Evolutionary conservation across 177 flowering plant genomes (phyloP).

Genomic region (Vitis hybrid): DNA sequence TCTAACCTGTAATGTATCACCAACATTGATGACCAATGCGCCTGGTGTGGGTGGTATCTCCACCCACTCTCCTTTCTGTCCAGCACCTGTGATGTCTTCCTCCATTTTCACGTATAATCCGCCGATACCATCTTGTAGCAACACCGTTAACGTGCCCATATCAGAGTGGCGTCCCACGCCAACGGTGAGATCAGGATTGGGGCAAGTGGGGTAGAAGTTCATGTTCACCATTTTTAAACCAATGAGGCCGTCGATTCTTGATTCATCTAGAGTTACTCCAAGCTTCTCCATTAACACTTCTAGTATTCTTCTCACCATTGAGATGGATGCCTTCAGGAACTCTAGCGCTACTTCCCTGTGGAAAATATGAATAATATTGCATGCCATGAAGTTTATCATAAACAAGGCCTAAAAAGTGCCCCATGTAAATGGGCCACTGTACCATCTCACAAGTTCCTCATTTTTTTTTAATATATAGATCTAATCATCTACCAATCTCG

Average conservation of each 20-base stretch:
- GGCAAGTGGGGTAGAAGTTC: constrained; percentile 51
- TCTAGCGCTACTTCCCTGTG: constrained; percentile 35
- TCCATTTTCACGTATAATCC: constrained; percentile 43
- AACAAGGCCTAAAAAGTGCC: too few species aligned
- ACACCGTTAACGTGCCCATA: constrained; percentile 36
- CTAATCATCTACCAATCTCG: too few species aligned
- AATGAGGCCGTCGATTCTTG: constrained; percentile 21
- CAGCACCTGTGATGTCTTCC: constrained; percentile 1
- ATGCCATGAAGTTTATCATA: too few species aligned
- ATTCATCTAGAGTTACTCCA: constrained; percentile 32
- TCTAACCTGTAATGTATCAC: constrained; percentile 39
- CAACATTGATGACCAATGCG: constrained; percentile 49
- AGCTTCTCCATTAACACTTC: constrained; percentile 27
- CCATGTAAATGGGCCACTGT: too few species aligned
- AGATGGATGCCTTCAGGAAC: constrained; percentile 25
- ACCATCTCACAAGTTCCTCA: too few species aligned
- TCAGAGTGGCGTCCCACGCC: constrained; percentile 50
- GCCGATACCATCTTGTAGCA: constrained; percentile 51
- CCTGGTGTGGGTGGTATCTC: constrained; percentile 42
- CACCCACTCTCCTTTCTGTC: constrained; percentile 32
- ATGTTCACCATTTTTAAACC: constrained; percentile 32
- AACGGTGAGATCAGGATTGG: constrained; percentile 40
- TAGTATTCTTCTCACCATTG: constrained; percentile 27
- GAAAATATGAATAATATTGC: background rate
- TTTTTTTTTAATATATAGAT: too few species aligned